phyloP scores from a whole-genome alignment of 108 stramenopile species.

The Cyclotella choctawhatcheeana region DNA sequence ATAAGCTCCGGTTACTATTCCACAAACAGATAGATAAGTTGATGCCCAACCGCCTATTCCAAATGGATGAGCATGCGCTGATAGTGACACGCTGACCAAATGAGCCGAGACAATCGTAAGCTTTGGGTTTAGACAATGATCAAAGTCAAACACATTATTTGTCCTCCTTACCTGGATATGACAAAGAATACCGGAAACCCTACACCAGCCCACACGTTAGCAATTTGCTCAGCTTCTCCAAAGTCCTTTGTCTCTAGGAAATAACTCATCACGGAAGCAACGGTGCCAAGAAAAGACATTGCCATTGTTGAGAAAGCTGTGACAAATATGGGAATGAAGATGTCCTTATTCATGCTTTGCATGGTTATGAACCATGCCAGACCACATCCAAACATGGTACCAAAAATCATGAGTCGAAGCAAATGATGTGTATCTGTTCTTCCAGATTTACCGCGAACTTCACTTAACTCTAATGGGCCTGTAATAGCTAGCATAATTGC shows the following conservation, averaged over 20 bases:
- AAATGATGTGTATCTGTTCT: constrained; percentile 66
- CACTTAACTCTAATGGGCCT: constrained; percentile 79
- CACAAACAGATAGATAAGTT: constrained; percentile 67
- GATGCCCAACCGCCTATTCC: constrained; percentile 77
- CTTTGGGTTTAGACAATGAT: too few relatives aligned
- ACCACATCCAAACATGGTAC: constrained; percentile 80
- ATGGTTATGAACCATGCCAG: constrained; percentile 81
- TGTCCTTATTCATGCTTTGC: constrained; percentile 74
- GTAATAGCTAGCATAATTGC: constrained; percentile 80
- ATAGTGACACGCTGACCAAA: constrained; percentile 22
- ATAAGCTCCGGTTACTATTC: constrained; percentile 54
- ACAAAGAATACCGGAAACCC: constrained; percentile 68
- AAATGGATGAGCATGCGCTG: constrained; percentile 59
- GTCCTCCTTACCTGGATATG: constrained; percentile 24
- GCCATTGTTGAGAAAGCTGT: constrained; percentile 67
- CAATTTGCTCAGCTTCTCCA: constrained; percentile 70
- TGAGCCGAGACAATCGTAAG: too few relatives aligned
- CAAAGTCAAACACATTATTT: too few relatives aligned
- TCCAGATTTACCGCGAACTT: constrained; percentile 61
- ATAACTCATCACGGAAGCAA: constrained; percentile 74
- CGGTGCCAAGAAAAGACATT: constrained; percentile 75
- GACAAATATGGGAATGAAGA: constrained; percentile 62
- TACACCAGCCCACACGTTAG: constrained; percentile 60
- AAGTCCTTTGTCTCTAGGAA: constrained; percentile 73
- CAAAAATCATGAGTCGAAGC: constrained; percentile 81